Evolutionary conservation across 2,329 filamentous ascomycete genomes (phyloP), one percentile per base, ranked within the genome.

Genomic region (Epichloe sylvatica): DNA sequence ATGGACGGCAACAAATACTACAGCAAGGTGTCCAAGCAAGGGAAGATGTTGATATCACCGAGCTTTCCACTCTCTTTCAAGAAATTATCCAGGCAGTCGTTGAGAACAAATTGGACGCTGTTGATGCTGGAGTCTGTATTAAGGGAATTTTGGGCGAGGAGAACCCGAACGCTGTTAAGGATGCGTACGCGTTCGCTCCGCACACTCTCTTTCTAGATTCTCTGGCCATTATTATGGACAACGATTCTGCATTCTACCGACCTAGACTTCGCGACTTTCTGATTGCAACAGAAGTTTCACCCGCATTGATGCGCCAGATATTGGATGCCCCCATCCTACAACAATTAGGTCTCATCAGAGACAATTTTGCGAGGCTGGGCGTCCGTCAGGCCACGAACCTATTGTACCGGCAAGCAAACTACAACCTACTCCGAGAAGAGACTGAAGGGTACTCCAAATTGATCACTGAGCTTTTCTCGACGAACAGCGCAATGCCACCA

Each of bases 371-470:
- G 51, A 83, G 83, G 56, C 80, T 92, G 62, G 84, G 84, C 15
- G 89, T 95, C 55, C 83, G 91, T 49, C 89, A 94, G 61, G 86
- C 90, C 45, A 98, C 92, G 7, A 94, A 96, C 59, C 74, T 92
- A 4, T 76, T 98, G 0, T 98, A 98, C 65, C 84, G 90, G 52
- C 92, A 97, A 67, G 88, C 91, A 13, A 97, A 95, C 65, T 97
- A 95, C 72, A 98, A 98, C 60, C 71, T 98, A 7, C 72, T 98
- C 19, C 83, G 92, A 42, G 92, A 98, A 69, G 92, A 98, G 67
- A 88, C 88, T 0, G 92, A 98, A 67, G 92, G 94, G 39, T 98
- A 95, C 63, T 90, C 92, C 0, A 98, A 98, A 65, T 78, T 98
- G 44, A 81, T 95, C 52, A 96, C 91, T 0, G 92, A 98, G 64